Percentiles rank a stretch among this genome's conserved stretches.
These are phyloP conservation scores for Candida rishiriensis DNA, from an alignment of 805 yeast species.

Conservation along the genomic window DNA sequence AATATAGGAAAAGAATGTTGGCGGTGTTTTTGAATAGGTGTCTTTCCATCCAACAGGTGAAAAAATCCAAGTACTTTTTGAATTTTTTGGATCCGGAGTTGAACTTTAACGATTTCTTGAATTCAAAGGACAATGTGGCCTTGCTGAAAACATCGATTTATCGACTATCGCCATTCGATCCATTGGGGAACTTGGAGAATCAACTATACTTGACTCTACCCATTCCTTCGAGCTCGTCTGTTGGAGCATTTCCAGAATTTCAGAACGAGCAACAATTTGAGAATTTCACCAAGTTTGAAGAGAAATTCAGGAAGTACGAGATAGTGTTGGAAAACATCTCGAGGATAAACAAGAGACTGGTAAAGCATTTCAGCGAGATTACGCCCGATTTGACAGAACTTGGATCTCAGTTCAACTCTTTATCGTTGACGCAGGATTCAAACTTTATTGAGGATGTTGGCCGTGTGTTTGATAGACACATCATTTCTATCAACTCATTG, in stretches of 20 bases:
- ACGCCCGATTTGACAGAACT: slow-evolving; percentile 47
- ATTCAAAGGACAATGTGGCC: slow-evolving; percentile 48
- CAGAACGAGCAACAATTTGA: slow-evolving; percentile 27
- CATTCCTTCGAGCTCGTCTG: slow-evolving; percentile 38
- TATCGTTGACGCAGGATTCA: slow-evolving; percentile 46
- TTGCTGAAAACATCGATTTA: slow-evolving; percentile 47
- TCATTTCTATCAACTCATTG: slow-evolving; percentile 44
- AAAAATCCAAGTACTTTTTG: slow-evolving; percentile 57
- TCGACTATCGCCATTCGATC: slow-evolving; percentile 59
- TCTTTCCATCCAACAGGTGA: slow-evolving; percentile 48
- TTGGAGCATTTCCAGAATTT: slow-evolving; percentile 21
- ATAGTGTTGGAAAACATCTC: slow-evolving; percentile 28
- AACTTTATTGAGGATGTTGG: slow-evolving; percentile 70
- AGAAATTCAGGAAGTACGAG: slow-evolving; percentile 31
- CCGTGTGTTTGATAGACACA: slow-evolving; percentile 73
- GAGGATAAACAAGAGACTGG: slow-evolving; percentile 40
- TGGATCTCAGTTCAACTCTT: slow-evolving; percentile 46
- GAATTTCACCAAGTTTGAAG: slow-evolving; percentile 25
- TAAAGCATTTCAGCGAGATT: slow-evolving; percentile 42
- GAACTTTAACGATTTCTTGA: slow-evolving; percentile 73
- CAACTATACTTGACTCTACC: slow-evolving; percentile 59
- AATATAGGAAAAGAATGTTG: slow-evolving; percentile 70
- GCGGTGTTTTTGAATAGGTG: slow-evolving; percentile 78
- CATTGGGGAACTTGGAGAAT: slow-evolving; percentile 48
- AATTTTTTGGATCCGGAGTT: slow-evolving; percentile 83